Evolutionary conservation across 2,329 filamentous ascomycete species (phyloP).

Genomic region (Westerdykella sp.): DNA sequence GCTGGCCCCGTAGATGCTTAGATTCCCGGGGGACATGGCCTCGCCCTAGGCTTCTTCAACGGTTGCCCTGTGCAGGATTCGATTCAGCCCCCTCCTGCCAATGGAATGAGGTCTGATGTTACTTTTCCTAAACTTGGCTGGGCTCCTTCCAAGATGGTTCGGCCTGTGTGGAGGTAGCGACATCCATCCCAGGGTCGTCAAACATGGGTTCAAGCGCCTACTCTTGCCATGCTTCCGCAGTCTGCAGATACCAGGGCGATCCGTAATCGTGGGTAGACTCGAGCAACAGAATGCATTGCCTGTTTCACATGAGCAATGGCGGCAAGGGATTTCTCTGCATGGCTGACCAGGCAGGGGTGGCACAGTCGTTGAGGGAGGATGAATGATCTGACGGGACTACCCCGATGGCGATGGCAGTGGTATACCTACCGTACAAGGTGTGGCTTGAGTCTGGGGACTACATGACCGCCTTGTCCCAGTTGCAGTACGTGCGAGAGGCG

Average conservation of each 20-base stretch:
- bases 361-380: slow-evolving; percentile 6
- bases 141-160: slow-evolving; percentile 17
- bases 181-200: slow-evolving; percentile 8
- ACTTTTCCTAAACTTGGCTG: slow-evolving; percentile 12
- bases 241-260: slow-evolving; percentile 9
- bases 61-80: slow-evolving; percentile 24
- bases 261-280: slow-evolving; percentile 16
- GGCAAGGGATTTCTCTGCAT: slow-evolving; percentile 25
- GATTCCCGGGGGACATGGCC: slow-evolving; percentile 14
- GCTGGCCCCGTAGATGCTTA: slow-evolving; percentile 6
- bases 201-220: slow-evolving; percentile 13
- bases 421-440: slow-evolving; percentile 11
- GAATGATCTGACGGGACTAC: slow-evolving; percentile 10
- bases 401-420: slow-evolving; percentile 12
- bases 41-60: slow-evolving; percentile 12
- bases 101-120: slow-evolving; percentile 14
- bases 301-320: slow-evolving; percentile 21
- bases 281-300: slow-evolving; percentile 19
- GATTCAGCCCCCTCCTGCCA: slow-evolving; percentile 12
- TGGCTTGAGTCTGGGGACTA: slow-evolving; percentile 20
- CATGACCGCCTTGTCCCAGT: slow-evolving; percentile 15
- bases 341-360: slow-evolving; percentile 19
- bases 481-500: slow-evolving; percentile 3
- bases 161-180: slow-evolving; percentile 11
- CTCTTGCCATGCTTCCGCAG: slow-evolving; percentile 11